Base-by-base conservation (phyloP, 306 rosid species). In the Cucumis cinereus region DNA sequence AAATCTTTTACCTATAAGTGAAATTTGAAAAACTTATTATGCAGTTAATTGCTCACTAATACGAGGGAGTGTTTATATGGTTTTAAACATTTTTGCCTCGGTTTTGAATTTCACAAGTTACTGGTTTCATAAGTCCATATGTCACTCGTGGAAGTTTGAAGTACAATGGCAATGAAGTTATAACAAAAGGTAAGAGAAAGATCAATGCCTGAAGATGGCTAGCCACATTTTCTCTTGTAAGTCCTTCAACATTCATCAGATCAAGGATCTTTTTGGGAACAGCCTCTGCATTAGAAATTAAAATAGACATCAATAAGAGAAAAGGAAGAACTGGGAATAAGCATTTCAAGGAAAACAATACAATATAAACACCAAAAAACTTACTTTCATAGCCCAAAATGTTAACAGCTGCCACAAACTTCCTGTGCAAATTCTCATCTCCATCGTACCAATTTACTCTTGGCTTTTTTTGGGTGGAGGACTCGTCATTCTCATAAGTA, bases 201-300 rank as follows among this genome's bases (percentile, higher is more conserved):
- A 74, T 84, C 26, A 68, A 62, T 78, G 82, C 98, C 96, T 93
- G 96, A 22, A 93, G 88, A 85, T 93, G 98, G 82, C 98, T 93
- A 8, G 97, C 97, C 71, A 93, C 97, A 59, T 91, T 91, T 86
- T 93, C 96, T 79, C 97, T 86, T 28, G 98, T 87, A 43, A 93
- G 89, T 41, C 93, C 96, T 82, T 93, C 92, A 16, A 84, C 86
- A 80, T 93, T 89, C 98, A 93, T 91, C 84, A 89, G 30, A 76
- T 91, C 96, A 52, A 91, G 97, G 78, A 91, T 89, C 83, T 84
- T 91, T 85, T 89, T 91, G 8, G 98, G 98, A 66, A 88, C 86
- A 55, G 97, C 98, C 80, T 83, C 98, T 93, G 87, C 87, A 87
- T 57, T 57, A 82, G 68, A 56, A 80, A 57, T 67, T 67, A n/a